These are phyloP conservation scores for Nicotiana attenuata DNA, from an alignment of 257 asterid species.

Conservation along the genomic window DNA sequence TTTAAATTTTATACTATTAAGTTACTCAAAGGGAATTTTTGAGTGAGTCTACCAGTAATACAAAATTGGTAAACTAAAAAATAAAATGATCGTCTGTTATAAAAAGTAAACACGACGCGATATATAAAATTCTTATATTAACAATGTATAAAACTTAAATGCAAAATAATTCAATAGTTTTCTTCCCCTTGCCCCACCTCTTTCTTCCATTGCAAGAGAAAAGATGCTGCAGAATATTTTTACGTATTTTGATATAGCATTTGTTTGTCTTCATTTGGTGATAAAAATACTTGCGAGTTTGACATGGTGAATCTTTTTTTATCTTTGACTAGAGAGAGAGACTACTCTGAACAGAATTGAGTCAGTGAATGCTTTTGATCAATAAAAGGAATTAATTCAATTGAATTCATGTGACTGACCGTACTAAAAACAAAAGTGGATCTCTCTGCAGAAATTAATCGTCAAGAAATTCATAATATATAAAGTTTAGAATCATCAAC, in stretches of 20 bases:
- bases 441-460: slow-evolving; percentile 2
- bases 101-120: too few relatives aligned
- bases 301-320: slow-evolving; percentile 10
- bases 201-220: slow-evolving; percentile 6
- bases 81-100: too few relatives aligned
- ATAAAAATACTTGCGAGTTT: not conserved
- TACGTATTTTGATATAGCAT: not conserved
- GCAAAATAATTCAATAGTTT: too few relatives aligned
- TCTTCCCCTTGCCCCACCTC: not conserved
- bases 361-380: not conserved
- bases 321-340: slow-evolving; percentile 9
- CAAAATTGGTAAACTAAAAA: too few relatives aligned
- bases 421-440: slow-evolving; percentile 2
- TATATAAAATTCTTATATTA: not conserved
- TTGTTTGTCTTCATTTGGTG: slow-evolving; percentile 12
- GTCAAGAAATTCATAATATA: not conserved
- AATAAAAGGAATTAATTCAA: not conserved
- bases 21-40: too few relatives aligned
- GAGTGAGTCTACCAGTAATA: too few relatives aligned
- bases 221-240: not conserved
- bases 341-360: not conserved
- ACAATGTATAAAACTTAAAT: not conserved
- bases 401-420: slow-evolving; percentile 14
- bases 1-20: too few relatives aligned
- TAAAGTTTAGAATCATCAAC: too few relatives aligned